These are phyloP conservation scores for Pholiota microspora DNA, from an alignment of 768 basidiomycete genomes.

Conservation along the genomic window DNA sequence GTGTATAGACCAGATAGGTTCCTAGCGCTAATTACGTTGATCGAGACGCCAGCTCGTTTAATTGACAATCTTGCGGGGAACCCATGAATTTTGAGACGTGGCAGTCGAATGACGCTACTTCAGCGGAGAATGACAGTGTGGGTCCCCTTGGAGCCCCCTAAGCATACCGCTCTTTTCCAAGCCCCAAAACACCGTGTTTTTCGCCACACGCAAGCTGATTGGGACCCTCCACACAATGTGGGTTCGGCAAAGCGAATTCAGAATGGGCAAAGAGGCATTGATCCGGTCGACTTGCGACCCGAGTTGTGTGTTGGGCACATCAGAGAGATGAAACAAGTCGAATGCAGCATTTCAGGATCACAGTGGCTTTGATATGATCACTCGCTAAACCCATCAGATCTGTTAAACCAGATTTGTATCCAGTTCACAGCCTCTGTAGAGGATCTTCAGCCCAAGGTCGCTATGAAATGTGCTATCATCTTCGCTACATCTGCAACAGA, in stretches of 20 bases:
- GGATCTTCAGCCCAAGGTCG: constrained; percentile 17
- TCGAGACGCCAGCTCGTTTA: neutral
- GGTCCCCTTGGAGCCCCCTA: neutral
- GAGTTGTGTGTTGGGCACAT: constrained; percentile 3
- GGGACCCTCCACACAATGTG: no score
- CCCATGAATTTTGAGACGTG: neutral
- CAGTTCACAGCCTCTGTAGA: constrained; percentile 21
- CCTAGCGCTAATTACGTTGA: neutral
- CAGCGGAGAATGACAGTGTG: neutral
- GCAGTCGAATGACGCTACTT: neutral
- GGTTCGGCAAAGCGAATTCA: neutral
- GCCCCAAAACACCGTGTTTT: neutral
- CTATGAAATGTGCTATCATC: constrained; percentile 21
- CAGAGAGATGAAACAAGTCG: constrained; percentile 15
- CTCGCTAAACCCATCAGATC: constrained; percentile 12
- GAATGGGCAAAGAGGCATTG: neutral
- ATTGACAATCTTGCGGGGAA: neutral
- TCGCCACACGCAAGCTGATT: no score
- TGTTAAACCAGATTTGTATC: constrained; percentile 11
- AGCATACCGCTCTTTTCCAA: neutral
- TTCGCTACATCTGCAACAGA: constrained; percentile 19
- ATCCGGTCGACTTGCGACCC: constrained; percentile 11
- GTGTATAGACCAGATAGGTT: neutral
- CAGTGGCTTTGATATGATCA: constrained; percentile 10
- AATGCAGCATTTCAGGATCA: constrained; percentile 15